These are phyloP conservation scores for Lecanoromycetidae sp. DNA, from an alignment of 2,329 filamentous ascomycete species.

Conservation along the genomic window DNA sequence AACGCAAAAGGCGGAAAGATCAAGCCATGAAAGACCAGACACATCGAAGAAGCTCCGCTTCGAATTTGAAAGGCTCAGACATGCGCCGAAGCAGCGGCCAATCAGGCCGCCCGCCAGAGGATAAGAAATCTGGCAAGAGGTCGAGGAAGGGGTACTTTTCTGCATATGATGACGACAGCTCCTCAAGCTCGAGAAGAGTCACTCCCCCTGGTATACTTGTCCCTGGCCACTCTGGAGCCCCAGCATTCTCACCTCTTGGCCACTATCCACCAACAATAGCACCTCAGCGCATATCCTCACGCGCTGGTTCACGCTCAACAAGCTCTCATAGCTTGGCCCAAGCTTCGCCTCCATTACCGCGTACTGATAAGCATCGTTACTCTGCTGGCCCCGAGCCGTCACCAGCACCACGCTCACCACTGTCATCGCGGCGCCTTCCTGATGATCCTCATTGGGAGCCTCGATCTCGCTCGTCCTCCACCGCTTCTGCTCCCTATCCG, in stretches of 20 bases:
- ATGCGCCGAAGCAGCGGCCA: slow-evolving; percentile 11
- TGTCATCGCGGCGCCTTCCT: slow-evolving; percentile 34
- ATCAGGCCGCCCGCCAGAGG: slow-evolving; percentile 7
- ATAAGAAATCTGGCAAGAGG: slow-evolving; percentile 10
- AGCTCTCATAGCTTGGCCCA: slow-evolving; percentile 29
- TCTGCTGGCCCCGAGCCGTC: slow-evolving; percentile 28
- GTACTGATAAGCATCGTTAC: slow-evolving; percentile 27
- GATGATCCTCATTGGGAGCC: slow-evolving; percentile 38
- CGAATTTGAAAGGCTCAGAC: not conserved
- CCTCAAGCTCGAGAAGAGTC: slow-evolving; percentile 22
- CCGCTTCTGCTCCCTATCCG: slow-evolving; percentile 23
- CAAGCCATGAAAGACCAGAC: slow-evolving; percentile 14
- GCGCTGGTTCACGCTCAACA: slow-evolving; percentile 33
- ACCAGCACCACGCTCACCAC: slow-evolving; percentile 23
- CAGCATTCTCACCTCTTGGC: slow-evolving; percentile 35
- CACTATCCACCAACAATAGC: slow-evolving; percentile 25
- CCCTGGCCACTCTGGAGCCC: slow-evolving; percentile 36
- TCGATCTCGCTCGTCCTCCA: slow-evolving; percentile 30
- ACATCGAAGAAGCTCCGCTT: not conserved
- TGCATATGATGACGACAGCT: slow-evolving; percentile 19
- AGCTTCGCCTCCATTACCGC: slow-evolving; percentile 27
- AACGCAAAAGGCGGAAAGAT: slow-evolving; percentile 48
- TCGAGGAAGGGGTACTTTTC: slow-evolving; percentile 7
- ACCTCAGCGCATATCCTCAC: slow-evolving; percentile 23
- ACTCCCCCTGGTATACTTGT: slow-evolving; percentile 36